A percentile compares a stretch with the other conserved stretches of the same genome.
phyloP scores from a whole-genome alignment of 2,329 filamentous ascomycete genomes.

The Penicillium aurantiogriseum region DNA sequence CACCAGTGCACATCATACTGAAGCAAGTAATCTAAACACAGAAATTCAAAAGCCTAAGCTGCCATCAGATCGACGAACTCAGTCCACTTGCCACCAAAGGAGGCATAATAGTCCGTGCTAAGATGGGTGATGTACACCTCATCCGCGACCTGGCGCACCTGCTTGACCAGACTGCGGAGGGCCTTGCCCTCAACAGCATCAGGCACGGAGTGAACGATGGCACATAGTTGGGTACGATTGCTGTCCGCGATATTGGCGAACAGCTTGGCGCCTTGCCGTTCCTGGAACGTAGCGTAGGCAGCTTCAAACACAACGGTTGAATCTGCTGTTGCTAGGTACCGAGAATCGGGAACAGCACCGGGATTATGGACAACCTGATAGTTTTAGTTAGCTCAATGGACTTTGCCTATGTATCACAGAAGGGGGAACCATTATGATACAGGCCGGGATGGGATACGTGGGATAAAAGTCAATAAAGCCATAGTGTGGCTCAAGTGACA shows the following conservation, averaged over 20 bases:
- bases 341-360: slow-evolving; percentile 43
- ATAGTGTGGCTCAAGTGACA: slow-evolving; percentile 1
- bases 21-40: not conserved
- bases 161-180: slow-evolving; percentile 35
- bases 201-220: slow-evolving; percentile 42
- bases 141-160: slow-evolving; percentile 37
- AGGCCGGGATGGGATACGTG: not conserved
- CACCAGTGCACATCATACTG: not conserved
- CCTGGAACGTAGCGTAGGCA: slow-evolving; percentile 40
- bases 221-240: slow-evolving; percentile 34
- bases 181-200: slow-evolving; percentile 29
- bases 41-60: slow-evolving; percentile 5
- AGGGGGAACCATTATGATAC: slow-evolving; percentile 1
- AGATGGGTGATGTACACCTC: slow-evolving; percentile 44
- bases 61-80: slow-evolving; percentile 40
- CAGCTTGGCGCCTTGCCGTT: slow-evolving; percentile 31
- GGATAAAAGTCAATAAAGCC: not conserved
- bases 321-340: slow-evolving; percentile 44
- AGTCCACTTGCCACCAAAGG: slow-evolving; percentile 39
- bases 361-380: slow-evolving; percentile 48
- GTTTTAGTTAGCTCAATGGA: slow-evolving; percentile 13
- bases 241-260: slow-evolving; percentile 35
- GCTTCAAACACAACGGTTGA: slow-evolving; percentile 50
- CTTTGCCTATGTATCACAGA: slow-evolving; percentile 7
- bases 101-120: slow-evolving; percentile 41